phyloP scores from a whole-genome alignment of 2,329 filamentous ascomycete genomes.

The Drechslerella coelobrocha region DNA sequence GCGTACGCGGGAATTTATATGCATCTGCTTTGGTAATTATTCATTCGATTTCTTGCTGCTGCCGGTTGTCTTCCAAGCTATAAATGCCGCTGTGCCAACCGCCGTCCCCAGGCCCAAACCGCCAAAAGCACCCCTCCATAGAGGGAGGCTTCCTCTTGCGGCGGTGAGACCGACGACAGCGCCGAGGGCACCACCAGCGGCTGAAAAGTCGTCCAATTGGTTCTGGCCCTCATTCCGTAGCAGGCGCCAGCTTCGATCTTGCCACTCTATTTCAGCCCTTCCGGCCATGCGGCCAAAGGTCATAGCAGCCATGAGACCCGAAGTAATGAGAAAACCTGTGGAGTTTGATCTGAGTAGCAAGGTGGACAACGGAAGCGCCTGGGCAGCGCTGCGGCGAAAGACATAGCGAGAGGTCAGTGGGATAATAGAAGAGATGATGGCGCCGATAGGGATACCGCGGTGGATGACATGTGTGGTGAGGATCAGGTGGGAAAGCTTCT shows the following conservation, averaged over 20 bases:
- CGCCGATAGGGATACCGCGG: conserved; percentile 65
- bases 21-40: background rate
- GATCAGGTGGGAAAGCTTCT: conserved; percentile 64
- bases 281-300: conserved; percentile 65
- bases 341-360: conserved; percentile 62
- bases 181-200: conserved; percentile 59
- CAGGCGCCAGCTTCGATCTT: conserved; percentile 69
- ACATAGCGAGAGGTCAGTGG: conserved; percentile 56
- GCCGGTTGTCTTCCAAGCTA: conserved; percentile 15
- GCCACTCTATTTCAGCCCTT: conserved; percentile 68
- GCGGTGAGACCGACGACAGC: conserved; percentile 56
- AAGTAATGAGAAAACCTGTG: conserved; percentile 61
- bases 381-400: conserved; percentile 53
- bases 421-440: conserved; percentile 61
- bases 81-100: conserved; percentile 16
- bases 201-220: conserved; percentile 66
- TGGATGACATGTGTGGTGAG: conserved; percentile 68
- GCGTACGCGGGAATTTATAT: background rate
- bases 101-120: conserved; percentile 53
- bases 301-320: conserved; percentile 60
- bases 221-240: conserved; percentile 67
- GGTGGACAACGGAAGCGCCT: conserved; percentile 54
- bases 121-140: conserved; percentile 60
- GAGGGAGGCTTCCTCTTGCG: conserved; percentile 55
- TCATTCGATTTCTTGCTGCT: background rate